A percentile compares a stretch with the other conserved stretches of the same genome.
phyloP scores from a whole-genome alignment of 257 asterid species.

The Euphrasia confusa region DNA sequence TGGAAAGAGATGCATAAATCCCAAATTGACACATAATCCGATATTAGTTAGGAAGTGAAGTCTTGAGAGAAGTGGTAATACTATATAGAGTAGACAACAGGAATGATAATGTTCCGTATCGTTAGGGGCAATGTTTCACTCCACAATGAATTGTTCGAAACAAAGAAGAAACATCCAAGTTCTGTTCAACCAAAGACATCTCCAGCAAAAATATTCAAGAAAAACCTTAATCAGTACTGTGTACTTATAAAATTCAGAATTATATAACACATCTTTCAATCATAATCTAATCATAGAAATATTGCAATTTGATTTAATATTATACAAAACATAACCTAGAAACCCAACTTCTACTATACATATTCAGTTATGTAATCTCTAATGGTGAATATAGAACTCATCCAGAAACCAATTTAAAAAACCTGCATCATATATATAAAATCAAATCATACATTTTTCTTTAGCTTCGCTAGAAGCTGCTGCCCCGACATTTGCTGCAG shows the following conservation, averaged over 20 bases:
- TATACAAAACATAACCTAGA: not conserved
- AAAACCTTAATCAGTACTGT: not conserved
- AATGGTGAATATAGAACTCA: not conserved
- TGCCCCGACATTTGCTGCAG: slow-evolving; percentile 19
- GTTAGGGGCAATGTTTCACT: no score
- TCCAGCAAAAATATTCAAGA: not conserved
- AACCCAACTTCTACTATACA: not conserved
- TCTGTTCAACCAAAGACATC: not conserved
- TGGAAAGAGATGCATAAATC: slow-evolving; percentile 6
- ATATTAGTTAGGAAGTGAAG: slow-evolving; percentile 4
- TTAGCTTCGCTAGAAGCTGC: slow-evolving; percentile 28
- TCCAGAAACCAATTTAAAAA: not conserved
- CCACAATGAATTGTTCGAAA: not conserved
- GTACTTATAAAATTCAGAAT: not conserved
- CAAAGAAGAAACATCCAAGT: not conserved
- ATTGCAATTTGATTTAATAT: not conserved
- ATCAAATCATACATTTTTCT: slow-evolving; percentile 31
- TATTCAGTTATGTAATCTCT: not conserved
- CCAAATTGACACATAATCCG: not conserved
- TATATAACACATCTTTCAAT: not conserved
- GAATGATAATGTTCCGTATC: not conserved
- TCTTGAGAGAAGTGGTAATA: slow-evolving; percentile 1
- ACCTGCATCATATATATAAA: slow-evolving; percentile 1
- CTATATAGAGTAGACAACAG: not conserved
- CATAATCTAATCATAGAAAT: not conserved